phyloP scores from a whole-genome alignment of 257 asterid genomes.

The Leonotis leonurus region DNA sequence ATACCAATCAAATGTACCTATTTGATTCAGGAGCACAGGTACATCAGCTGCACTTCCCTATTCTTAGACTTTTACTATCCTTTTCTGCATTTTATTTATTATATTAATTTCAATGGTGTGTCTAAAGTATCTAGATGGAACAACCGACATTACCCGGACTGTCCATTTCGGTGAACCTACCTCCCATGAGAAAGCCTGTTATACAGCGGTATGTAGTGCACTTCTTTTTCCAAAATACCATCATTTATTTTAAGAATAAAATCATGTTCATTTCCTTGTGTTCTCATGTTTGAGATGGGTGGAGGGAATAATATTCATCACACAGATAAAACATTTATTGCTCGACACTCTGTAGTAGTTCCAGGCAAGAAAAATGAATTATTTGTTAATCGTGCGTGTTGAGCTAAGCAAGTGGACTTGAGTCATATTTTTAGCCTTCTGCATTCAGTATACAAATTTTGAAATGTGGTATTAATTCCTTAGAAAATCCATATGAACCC shows the following conservation, averaged over 20 bases:
- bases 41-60: slow-evolving; percentile 1
- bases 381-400: not conserved
- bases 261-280: not conserved
- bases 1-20: slow-evolving; percentile 71
- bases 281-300: not conserved
- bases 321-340: not conserved
- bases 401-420: not conserved
- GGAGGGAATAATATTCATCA: slow-evolving; percentile 4
- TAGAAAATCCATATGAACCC: not conserved
- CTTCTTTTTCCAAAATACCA: not conserved
- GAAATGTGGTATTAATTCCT: not conserved
- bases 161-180: slow-evolving; percentile 93
- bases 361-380: not conserved
- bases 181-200: slow-evolving; percentile 90
- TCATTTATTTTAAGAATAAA: not conserved
- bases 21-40: slow-evolving; percentile 99
- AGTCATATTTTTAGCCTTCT: not conserved
- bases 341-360: not conserved
- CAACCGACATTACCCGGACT: slow-evolving; percentile 97
- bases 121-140: slow-evolving; percentile 87
- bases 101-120: slow-evolving; percentile 16
- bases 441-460: not conserved
- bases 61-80: slow-evolving; percentile 5
- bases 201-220: slow-evolving; percentile 67
- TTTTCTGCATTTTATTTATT: slow-evolving; percentile 18